Percentiles rank a stretch among this genome's conserved stretches.
These are phyloP conservation scores for Corylus americana DNA, from an alignment of 306 rosid genomes.

Conservation along the genomic window DNA sequence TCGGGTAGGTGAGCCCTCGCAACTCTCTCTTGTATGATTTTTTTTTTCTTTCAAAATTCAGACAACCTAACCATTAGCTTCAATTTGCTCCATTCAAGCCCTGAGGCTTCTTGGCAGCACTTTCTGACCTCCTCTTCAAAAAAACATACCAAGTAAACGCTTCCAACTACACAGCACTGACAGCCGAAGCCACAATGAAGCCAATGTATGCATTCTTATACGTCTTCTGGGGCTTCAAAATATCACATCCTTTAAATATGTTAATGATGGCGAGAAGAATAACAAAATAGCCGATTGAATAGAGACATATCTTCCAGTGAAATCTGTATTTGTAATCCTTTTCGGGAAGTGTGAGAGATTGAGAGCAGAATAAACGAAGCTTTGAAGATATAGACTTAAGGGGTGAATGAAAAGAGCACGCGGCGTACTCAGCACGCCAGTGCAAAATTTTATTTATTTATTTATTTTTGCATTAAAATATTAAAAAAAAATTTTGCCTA, in stretches of 20 bases:
- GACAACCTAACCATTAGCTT: slow-evolving; percentile 44
- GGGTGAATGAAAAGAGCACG: too few species aligned
- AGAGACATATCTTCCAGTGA: slow-evolving; percentile 81
- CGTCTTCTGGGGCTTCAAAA: slow-evolving; percentile 54
- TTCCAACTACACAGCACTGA: slow-evolving; percentile 62
- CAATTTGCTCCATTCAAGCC: slow-evolving; percentile 46
- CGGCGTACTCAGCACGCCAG: too few species aligned
- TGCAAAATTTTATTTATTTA: too few species aligned
- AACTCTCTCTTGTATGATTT: too few species aligned
- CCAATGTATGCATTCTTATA: slow-evolving; percentile 80
- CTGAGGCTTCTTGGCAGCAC: slow-evolving; percentile 24
- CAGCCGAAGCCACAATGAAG: slow-evolving; percentile 61
- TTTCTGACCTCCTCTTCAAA: slow-evolving; percentile 46
- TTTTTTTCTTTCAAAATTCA: too few species aligned
- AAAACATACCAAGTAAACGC: slow-evolving; percentile 65
- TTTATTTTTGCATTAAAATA: too few species aligned
- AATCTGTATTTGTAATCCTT: slow-evolving; percentile 80
- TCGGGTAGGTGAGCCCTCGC: too few species aligned
- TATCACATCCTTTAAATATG: slow-evolving; percentile 65
- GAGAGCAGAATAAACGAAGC: too few species aligned
- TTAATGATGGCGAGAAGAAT: slow-evolving; percentile 68
- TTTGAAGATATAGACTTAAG: too few species aligned
- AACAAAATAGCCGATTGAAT: slow-evolving; percentile 55
- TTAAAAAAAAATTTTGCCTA: too few species aligned
- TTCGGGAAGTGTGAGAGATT: slow-evolving; percentile 39